These are phyloP conservation scores for Fusarium sp. DNA, from an alignment of 2,329 filamentous ascomycete genomes.

Conservation along the genomic window DNA sequence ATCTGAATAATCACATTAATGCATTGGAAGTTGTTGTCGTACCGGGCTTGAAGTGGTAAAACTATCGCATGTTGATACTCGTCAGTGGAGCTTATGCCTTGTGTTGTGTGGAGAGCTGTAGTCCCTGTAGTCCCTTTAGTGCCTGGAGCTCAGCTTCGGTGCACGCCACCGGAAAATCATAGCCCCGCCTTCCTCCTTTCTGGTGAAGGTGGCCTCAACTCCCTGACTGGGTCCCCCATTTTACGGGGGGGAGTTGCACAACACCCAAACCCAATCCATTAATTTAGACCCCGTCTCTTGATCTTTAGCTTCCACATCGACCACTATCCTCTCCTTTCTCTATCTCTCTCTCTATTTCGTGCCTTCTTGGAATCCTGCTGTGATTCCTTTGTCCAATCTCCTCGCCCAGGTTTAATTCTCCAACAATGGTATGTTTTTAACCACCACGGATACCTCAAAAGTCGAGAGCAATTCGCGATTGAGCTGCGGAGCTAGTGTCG, in stretches of 20 bases:
- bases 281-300: slow-evolving; percentile 47
- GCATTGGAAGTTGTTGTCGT: neutral
- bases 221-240: slow-evolving; percentile 38
- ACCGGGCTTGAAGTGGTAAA: slow-evolving; percentile 7
- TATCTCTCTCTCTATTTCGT: slow-evolving; percentile 30
- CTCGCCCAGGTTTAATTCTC: slow-evolving; percentile 35
- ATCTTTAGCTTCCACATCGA: slow-evolving; percentile 47
- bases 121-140: neutral
- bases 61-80: neutral
- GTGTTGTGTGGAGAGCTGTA: neutral
- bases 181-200: slow-evolving; percentile 52
- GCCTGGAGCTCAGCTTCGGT: slow-evolving; percentile 4
- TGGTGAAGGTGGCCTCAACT: slow-evolving; percentile 62
- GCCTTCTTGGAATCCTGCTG: slow-evolving; percentile 52
- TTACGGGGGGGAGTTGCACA: slow-evolving; percentile 41
- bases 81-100: neutral
- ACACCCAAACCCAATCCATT: slow-evolving; percentile 39
- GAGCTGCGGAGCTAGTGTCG: slow-evolving; percentile 38
- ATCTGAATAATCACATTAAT: slow-evolving; percentile 21
- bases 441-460: neutral
- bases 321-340: slow-evolving; percentile 39
- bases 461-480: slow-evolving; percentile 37
- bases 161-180: slow-evolving; percentile 52
- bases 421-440: slow-evolving; percentile 52
- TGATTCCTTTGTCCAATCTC: slow-evolving; percentile 49